These are phyloP conservation scores for Hippophae rhamnoides DNA, from an alignment of 306 rosid genomes.

Conservation along the genomic window DNA sequence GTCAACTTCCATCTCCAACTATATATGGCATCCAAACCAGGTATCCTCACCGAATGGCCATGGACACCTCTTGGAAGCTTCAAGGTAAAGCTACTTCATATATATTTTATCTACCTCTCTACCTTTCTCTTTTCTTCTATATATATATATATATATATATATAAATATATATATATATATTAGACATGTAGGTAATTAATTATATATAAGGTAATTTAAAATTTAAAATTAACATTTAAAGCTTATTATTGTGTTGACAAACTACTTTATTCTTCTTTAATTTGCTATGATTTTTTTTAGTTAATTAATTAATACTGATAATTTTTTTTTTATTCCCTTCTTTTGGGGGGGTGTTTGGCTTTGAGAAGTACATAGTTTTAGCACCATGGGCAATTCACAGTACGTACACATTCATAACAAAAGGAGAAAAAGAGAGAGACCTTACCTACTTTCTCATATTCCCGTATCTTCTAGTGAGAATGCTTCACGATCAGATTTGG, in stretches of 20 bases:
- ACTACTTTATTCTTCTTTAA: too few species aligned
- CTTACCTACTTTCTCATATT: background rate
- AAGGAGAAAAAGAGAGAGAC: conserved; percentile 16
- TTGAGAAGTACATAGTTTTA: conserved; percentile 16
- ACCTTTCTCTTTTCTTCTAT: too few species aligned
- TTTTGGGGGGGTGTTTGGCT: background rate
- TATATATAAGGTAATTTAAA: background rate
- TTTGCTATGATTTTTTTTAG: too few species aligned
- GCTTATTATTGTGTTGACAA: too few species aligned
- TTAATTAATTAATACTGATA: background rate
- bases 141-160: too few species aligned
- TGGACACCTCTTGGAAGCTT: conserved; percentile 12
- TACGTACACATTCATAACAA: conserved; percentile 13
- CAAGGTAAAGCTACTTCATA: conserved; percentile 3
- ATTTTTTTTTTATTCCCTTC: background rate
- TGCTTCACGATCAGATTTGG: conserved; percentile 31
- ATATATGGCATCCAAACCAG: conserved; percentile 8
- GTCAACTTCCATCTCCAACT: background rate
- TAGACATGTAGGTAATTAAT: too few species aligned
- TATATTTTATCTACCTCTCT: too few species aligned
- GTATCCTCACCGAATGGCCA: conserved; percentile 12
- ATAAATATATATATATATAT: background rate
- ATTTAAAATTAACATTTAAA: background rate
- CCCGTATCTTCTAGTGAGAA: conserved; percentile 21
- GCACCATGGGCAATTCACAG: conserved; percentile 24